Base-by-base conservation (phyloP, 2,329 filamentous ascomycete species). In the Sclerotinia subarctica region DNA sequence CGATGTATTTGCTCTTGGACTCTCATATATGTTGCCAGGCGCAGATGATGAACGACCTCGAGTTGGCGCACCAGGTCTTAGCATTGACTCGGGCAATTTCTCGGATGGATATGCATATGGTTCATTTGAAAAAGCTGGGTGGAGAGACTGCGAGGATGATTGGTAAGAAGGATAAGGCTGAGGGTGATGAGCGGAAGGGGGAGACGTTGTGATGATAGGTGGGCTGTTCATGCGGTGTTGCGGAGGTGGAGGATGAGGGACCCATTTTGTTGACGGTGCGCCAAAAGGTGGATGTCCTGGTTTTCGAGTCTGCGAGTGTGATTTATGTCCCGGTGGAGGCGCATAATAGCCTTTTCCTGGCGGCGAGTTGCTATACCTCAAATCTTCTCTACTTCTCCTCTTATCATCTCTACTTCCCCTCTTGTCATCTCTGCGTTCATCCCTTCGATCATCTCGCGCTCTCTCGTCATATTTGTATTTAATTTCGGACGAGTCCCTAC, bases 91-190 rank as follows among this genome's bases (percentile, higher is more conserved):
- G 10, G 65, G 65, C 42, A 67, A 21, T 38, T 67, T 67, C 44
- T 67, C 65, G 19, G 57, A 57, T 21, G 65, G 65, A 21, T 67
- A 67, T n/a, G 38, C 32, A 47, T 54, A 67, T 19, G 65, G 65
- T 38, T 67, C 65, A 10, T 67, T 67, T 11, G 56, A 47, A 7
- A 67, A 67, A 13, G 65, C n/a, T 46, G 65, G 47, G 21, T 67
- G 65, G 8, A 38, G 15, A 29, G 42, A 51, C 6, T 35, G 35
- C 8, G 19, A 38, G 46, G 65, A 24, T 15, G 52, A 15, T 58
- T 26, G 26, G n/a, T 57, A 10, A 32, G 47, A 24, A n/a, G 49
- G 24, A 24, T 44, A 51, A 62, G 47, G 35, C 19, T 51, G 26
- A 53, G 57, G 21, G 19, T 42, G 26, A 54, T 35, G 46, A 5